Conservation (phyloP, 2,329 filamentous ascomycete genomes). For the Simplicillium aogashimaense region DNA sequence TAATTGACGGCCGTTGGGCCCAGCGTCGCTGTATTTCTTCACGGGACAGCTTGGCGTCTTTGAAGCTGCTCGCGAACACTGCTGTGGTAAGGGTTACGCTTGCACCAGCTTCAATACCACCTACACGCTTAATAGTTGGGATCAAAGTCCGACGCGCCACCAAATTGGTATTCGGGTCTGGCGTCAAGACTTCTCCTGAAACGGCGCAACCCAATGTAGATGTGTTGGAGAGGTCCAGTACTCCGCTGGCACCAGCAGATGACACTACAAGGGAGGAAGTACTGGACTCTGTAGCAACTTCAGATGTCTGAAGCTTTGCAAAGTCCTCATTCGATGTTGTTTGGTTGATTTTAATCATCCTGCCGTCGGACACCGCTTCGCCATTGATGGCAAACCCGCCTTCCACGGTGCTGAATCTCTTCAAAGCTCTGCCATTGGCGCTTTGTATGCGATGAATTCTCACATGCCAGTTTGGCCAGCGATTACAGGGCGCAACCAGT, state of each 20-base stretch:
- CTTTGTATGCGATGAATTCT: constrained; percentile 13
- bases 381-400: constrained; percentile 14
- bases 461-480: constrained; percentile 24
- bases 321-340: not conserved
- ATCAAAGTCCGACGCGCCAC: constrained; percentile 13
- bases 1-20: no score
- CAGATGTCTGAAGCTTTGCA: not conserved
- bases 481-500: constrained; percentile 16
- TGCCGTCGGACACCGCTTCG: not conserved
- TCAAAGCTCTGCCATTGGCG: not conserved
- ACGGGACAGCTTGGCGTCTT: not conserved
- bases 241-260: constrained; percentile 7
- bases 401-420: constrained; percentile 8
- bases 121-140: constrained; percentile 5
- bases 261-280: constrained; percentile 6
- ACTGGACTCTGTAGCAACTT: constrained; percentile 1
- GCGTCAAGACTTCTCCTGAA: constrained; percentile 9
- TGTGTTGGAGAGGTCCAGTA: constrained; percentile 3
- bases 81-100: not conserved
- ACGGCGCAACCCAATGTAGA: not conserved
- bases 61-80: constrained; percentile 1
- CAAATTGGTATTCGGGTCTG: constrained; percentile 17
- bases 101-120: not conserved
- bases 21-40: no score
- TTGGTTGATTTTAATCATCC: not conserved